A percentile compares a stretch with the other conserved stretches of the same genome.
Evolutionary conservation across 1,139 yeast species (phyloP).

Genomic region (Hansenula lynferdii): DNA sequence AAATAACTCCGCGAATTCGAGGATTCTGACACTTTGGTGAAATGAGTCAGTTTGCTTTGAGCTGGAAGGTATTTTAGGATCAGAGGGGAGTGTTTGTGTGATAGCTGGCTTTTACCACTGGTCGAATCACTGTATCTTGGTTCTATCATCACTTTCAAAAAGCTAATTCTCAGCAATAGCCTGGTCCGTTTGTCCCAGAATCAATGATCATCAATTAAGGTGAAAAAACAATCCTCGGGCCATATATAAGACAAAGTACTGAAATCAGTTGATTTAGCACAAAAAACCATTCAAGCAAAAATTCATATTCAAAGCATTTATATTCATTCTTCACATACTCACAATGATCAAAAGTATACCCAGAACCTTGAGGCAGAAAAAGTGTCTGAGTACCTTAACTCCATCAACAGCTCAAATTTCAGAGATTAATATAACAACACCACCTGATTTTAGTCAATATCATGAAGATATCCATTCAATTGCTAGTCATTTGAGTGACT

Average conservation of each 20-base stretch:
- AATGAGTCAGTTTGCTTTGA: no score
- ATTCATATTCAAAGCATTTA: no score
- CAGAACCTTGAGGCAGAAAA: background rate
- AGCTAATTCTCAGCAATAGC: background rate
- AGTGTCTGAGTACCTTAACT: background rate
- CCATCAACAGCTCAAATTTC: background rate
- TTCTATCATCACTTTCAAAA: background rate
- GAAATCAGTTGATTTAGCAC: no score
- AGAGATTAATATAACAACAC: conserved; percentile 6
- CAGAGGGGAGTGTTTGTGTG: no score
- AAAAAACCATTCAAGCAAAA: background rate
- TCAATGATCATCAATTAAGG: background rate
- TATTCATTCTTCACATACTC: background rate
- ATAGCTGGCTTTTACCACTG: no score
- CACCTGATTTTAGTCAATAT: conserved; percentile 17
- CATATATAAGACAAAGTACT: background rate
- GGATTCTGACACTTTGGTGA: no score
- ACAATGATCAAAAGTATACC: background rate
- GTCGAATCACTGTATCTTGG: no score
- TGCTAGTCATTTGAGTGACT: conserved; percentile 20
- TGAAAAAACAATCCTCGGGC: background rate
- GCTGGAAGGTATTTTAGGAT: no score
- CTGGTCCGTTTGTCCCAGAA: background rate
- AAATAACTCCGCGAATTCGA: no score
- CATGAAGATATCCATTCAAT: conserved; percentile 20